Base-by-base conservation (phyloP, 2,329 filamentous ascomycete species). In the Fusarium sp. region DNA sequence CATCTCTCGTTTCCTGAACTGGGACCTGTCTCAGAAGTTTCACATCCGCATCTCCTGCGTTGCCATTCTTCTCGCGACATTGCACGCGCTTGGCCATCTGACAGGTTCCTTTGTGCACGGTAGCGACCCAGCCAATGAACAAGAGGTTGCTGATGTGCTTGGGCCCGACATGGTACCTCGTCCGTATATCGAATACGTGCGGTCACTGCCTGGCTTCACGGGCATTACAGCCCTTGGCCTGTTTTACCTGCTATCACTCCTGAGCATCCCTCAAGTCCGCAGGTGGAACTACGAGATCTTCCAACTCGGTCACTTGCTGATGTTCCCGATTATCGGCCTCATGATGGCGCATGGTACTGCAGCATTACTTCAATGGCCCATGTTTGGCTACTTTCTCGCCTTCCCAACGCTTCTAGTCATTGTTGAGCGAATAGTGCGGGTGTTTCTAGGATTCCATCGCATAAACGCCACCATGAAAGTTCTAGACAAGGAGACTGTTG, bases 321-420 rank as follows among this genome's bases (percentile, higher is more conserved):
- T 90, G 87, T 90, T 87, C 48, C 89, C 88, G 10, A 87, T 91
- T 23, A 86, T 91, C 32, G 88, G 85, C 0, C 80, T 90, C 0
- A 83, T 90, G 75, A 87, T 86, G 78, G 88, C 87, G 0, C 89
- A 91, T 72, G 89, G 89, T 0, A 87, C 87, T 0, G 82, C 83
- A 0, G 83, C 79, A 4, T 78, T 90, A 0, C 76, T 91, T 0
- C 88, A 90, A 71, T 86, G 81, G 78, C 87, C 88, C 1, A 89
- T 90, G 85, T 84, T 90, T 18, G 88, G 88, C 2, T 90, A 88
- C 76, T 89, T 87, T 78, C 83, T 91, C 2, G 87, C 87, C 1
- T 84, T 90, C 27, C 89, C 88, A 0, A 86, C 87, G 0, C 80
- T 89, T 0, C 76, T 90, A 1, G 84, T 91, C 2, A 71, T 90